Percentiles rank a stretch among this genome's conserved stretches.
phyloP scores from a whole-genome alignment of 1,284 basidiomycete species.

The Pseudozyma pruni region DNA sequence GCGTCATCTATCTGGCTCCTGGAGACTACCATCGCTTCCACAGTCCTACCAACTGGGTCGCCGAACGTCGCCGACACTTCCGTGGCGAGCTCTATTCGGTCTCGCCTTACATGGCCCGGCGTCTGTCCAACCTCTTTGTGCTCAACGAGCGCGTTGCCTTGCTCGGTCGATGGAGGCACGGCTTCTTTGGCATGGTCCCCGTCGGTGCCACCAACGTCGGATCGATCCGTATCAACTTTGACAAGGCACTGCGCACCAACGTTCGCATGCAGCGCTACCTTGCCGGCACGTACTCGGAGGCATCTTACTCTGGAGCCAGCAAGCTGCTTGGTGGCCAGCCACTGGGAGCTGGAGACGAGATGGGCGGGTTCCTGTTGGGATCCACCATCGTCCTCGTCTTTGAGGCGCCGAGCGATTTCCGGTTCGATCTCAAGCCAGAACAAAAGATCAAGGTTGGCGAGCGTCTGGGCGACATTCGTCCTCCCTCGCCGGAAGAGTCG shows the following conservation, averaged over 20 bases:
- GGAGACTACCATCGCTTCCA: slow-evolving; percentile 99
- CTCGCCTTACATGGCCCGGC: slow-evolving; percentile 92
- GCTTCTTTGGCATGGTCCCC: slow-evolving; percentile 96
- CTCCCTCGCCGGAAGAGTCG: slow-evolving; percentile 6
- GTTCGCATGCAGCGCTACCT: slow-evolving; percentile 52
- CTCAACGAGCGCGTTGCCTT: slow-evolving; percentile 96
- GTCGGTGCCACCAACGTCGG: slow-evolving; percentile 99
- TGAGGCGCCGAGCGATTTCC: slow-evolving; percentile 87
- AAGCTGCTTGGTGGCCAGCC: slow-evolving; percentile 86
- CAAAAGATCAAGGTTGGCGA: slow-evolving; percentile 90
- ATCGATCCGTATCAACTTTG: slow-evolving; percentile 95
- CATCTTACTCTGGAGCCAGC: slow-evolving; percentile 70
- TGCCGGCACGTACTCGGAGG: slow-evolving; percentile 89
- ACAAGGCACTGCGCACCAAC: slow-evolving; percentile 74
- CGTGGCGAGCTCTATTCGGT: slow-evolving; percentile 97
- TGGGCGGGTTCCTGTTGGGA: slow-evolving; percentile 96
- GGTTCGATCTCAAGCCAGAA: slow-evolving; percentile 82
- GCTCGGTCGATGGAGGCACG: slow-evolving; percentile 93
- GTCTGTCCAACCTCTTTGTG: slow-evolving; percentile 92
- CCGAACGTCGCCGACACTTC: slow-evolving; percentile 94
- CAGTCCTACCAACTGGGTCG: slow-evolving; percentile 94
- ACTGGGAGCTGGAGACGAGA: slow-evolving; percentile 86
- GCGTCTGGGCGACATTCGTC: slow-evolving; percentile 69
- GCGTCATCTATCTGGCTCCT: slow-evolving; percentile 96
- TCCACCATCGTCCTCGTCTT: slow-evolving; percentile 97